Evolutionary conservation across 306 rosid species (phyloP).

Genomic region (Sophora flavescens): DNA sequence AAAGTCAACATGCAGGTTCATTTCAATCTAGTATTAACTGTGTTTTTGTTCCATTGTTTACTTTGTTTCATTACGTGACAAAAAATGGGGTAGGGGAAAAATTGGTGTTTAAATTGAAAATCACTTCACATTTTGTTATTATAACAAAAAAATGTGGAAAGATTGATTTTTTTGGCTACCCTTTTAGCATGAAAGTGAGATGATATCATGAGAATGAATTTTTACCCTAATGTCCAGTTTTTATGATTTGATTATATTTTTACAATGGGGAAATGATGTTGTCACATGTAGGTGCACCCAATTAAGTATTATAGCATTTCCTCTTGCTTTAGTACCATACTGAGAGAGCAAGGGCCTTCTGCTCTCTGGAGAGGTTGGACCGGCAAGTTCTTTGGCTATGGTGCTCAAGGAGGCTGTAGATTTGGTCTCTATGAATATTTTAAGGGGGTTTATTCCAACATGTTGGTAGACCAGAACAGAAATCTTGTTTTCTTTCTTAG

Average conservation of each 20-base stretch:
- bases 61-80: too few relatives aligned
- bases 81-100: not conserved
- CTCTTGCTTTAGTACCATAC: slow-evolving; percentile 56
- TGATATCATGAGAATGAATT: slow-evolving; percentile 2
- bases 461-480: slow-evolving; percentile 52
- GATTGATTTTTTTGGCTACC: not conserved
- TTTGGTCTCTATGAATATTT: slow-evolving; percentile 69
- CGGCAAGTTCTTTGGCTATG: slow-evolving; percentile 66
- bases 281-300: slow-evolving; percentile 59
- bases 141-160: not conserved
- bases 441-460: slow-evolving; percentile 55
- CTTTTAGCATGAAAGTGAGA: slow-evolving; percentile 13
- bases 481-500: slow-evolving; percentile 59
- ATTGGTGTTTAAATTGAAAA: not conserved
- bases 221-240: slow-evolving; percentile 18
- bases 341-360: slow-evolving; percentile 71
- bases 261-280: slow-evolving; percentile 29
- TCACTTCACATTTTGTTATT: slow-evolving; percentile 11
- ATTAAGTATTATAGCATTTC: slow-evolving; percentile 59
- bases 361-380: slow-evolving; percentile 71
- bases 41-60: slow-evolving; percentile 7
- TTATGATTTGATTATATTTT: not conserved
- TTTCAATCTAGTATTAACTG: slow-evolving; percentile 10
- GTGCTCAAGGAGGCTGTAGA: slow-evolving; percentile 70
- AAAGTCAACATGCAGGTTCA: slow-evolving; percentile 62